Conservation (phyloP, 2,329 filamentous ascomycete genomes). For the Ampelomyces quisqualis region DNA sequence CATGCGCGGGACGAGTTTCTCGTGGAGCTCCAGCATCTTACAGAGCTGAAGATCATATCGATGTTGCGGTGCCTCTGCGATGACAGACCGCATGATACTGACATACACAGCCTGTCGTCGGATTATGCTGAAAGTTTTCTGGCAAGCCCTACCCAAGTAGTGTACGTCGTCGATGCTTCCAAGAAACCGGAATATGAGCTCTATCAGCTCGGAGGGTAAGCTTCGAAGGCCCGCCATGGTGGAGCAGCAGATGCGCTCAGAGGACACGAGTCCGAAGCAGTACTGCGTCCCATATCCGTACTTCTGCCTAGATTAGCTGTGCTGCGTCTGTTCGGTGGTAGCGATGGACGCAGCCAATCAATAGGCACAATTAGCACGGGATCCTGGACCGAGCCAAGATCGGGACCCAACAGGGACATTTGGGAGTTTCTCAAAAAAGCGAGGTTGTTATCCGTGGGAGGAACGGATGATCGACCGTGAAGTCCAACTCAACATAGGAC, state of each 20-base stretch:
- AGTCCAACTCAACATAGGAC: too few species aligned
- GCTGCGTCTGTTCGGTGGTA: too few species aligned
- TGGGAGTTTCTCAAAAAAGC: too few species aligned
- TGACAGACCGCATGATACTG: conserved; percentile 29
- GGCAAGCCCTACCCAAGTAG: conserved; percentile 21
- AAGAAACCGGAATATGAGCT: conserved; percentile 18
- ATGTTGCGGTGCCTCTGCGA: conserved; percentile 16
- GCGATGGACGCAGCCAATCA: too few species aligned
- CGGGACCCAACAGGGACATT: too few species aligned
- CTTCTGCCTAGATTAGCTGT: not conserved
- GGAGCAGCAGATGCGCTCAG: not conserved
- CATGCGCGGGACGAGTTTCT: conserved; percentile 19
- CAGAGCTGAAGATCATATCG: conserved; percentile 27
- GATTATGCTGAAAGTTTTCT: conserved; percentile 12
- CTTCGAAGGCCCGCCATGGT: conserved; percentile 14
- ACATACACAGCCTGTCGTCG: conserved; percentile 13
- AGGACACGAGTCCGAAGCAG: not conserved
- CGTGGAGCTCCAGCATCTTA: conserved; percentile 19
- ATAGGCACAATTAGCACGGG: too few species aligned
- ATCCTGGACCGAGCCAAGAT: too few species aligned
- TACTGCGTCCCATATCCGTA: not conserved
- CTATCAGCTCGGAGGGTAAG: conserved; percentile 22
- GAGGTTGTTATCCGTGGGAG: too few species aligned
- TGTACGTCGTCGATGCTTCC: conserved; percentile 33
- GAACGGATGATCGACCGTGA: too few species aligned